Conservation (phyloP, 139 green algal species). For the Closterium sp. region DNA sequence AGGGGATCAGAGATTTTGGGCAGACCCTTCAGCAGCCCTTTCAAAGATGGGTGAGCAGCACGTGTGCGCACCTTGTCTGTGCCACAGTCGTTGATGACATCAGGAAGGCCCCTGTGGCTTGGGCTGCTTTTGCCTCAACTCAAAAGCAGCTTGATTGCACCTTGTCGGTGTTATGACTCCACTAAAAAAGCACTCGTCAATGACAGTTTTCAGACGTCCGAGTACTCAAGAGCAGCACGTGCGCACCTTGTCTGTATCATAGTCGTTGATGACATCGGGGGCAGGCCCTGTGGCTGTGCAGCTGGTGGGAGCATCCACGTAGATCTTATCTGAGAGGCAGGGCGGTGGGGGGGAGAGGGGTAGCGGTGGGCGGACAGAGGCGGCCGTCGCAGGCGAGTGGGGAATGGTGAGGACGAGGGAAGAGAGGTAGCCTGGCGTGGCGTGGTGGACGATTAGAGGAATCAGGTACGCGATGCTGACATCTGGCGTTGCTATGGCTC, state of each 20-base stretch:
- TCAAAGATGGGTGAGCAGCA: no score
- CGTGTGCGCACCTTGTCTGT: no score
- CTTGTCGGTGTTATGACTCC: no score
- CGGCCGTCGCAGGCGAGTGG: neutral
- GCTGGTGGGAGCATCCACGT: neutral
- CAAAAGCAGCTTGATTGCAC: no score
- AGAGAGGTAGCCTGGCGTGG: neutral
- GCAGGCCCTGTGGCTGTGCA: neutral
- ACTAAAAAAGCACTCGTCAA: neutral
- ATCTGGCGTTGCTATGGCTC: no score
- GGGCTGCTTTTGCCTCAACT: no score
- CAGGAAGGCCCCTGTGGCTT: no score
- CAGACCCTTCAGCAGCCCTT: no score
- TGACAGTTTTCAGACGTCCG: neutral
- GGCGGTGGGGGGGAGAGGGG: no score
- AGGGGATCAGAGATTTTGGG: no score
- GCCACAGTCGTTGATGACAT: no score
- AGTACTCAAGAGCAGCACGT: neutral
- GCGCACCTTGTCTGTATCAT: neutral
- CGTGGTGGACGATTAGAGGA: neutral
- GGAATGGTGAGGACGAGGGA: neutral
- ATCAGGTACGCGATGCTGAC: no score
- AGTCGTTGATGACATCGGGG: conserved; percentile 9
- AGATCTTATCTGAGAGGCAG: neutral
- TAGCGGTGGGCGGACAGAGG: neutral